Evolutionary conservation across 1,284 basidiomycete species (phyloP), one percentile per base, ranked within the genome.

Genomic region (Pisolithus thermaeus): DNA sequence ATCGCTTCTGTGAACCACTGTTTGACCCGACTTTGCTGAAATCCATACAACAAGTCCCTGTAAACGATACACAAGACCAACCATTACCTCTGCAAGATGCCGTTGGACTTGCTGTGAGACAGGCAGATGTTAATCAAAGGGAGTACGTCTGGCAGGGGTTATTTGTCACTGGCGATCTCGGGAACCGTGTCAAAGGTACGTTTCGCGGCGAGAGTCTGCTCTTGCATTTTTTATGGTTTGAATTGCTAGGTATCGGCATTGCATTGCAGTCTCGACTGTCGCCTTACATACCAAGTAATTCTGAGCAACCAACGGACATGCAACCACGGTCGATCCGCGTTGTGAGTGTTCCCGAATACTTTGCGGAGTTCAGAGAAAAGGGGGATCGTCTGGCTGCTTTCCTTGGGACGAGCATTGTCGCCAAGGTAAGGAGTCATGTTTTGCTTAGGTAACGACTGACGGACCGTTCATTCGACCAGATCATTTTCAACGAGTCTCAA

Each of bases 1-100:
- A 97, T 73, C 78, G 90, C 39, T 86, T 95, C 65, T 92, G 90
- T 63, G 94, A 97, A 64, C 92, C 93, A 8, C 74, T 97, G 32
- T 91, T 94, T 58, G 84, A 93, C 54, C 87, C 90, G 2, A 69
- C 63, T 3, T 59, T 87, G 37, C 67, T 87, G 52, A 65, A 67
- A 2, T 57, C 61, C n/a, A 49, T 73, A 11, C 60, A 61, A 41
- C 61, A 53, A 46, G 48, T 28, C 23, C 28, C 39, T 14, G 56
- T 52, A 14, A 53, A 55, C 30, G 52, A 48, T 35, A 43, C 53
- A 3, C 59, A 62, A 22, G 67, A 69, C 28, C 69, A 65, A 28
- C 61, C 68, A 1, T 56, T 76, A 41, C 71, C 86, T 5, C 58
- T 90, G 51, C 87, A 88, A 56, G 79, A 83, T 28, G 79, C 78